Base-by-base conservation (phyloP, 1,139 yeast species). In the Hyphopichia khmerensis region DNA sequence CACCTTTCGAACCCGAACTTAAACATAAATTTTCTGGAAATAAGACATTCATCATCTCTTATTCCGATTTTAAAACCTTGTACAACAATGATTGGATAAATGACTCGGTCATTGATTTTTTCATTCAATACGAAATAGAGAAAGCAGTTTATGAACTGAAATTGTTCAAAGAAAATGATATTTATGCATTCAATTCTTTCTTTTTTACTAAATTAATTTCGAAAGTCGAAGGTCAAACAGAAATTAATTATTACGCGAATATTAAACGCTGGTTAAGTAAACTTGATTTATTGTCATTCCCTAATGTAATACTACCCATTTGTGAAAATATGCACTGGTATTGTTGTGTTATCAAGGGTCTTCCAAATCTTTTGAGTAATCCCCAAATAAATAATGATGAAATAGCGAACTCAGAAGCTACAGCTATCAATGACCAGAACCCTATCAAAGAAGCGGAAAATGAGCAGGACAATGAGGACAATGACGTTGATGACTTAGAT, bases 251-350 rank as follows among this genome's bases (percentile, higher is more conserved):
- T 45, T 89, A 85, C 57, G 69, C 67, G 1, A 86, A 84, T 51
- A 84, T 91, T 24, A 79, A 79, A 48, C 74, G 84, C 43, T 95
- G 99, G 99, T 79, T 95, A 3, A 70, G 77, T 39, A 86, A 84
- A 51, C 65, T 87, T 21, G 84, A 85, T 41, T 59, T 91, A 5
- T 79, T 83, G 64, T 68, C 71, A 17, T 82, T 74, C 54, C 77
- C 80, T 38, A 81, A 75, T 53, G 69, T 90, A 1, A 75, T 91
- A 5, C 72, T 95, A 15, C 99, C 99, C 0, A 82, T 95, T 11
- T 89, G 89, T 60, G 88, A 84, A 50, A 72, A 75, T 40, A 73
- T 77, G 33, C 99, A 95, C 64, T 95, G 99, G 99, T 88, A 84
- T 57, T 83, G 91, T 38, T 84, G 89, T 30, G 75, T 89, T 3